Base-by-base conservation (phyloP, 768 basidiomycete species). In the Thelephora aurantiotincta region DNA sequence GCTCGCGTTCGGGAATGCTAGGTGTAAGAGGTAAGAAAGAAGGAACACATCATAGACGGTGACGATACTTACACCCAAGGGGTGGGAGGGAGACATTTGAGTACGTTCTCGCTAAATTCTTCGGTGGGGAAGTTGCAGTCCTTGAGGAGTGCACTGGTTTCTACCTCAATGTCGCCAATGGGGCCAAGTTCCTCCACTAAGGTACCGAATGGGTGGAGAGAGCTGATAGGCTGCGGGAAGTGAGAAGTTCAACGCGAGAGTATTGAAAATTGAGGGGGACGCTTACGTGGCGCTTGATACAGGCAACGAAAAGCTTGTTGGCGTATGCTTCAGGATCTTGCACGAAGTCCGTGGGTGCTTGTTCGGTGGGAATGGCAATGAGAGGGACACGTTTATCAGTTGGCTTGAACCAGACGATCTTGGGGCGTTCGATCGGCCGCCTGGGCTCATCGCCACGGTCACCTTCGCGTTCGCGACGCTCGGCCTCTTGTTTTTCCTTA, bases 401-500 rank as follows among this genome's bases (percentile, higher is more conserved):
- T 3, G 96, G 96, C 68, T 97, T 94, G 75, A 99, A 98, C 96
- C 96, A 99, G 42, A 99, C 93, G 54, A 99, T 99, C 73, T 97
- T 98, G 52, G 94, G 94, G 35, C 93, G 81, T 62, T 92, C 89
- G 38, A 84, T 79, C 1, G 80, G 78, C 41, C 83, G 81, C 56
- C 82, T 74, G 23, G 83, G 83, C 59, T 90, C 87, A 50, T 88
- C 85, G 37, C 79, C 84, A 51, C 80, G 80, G 59, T 93, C 91
- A 42, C 94, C 96, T 62, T 96, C 96, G 45, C 96, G 83, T 65
- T 98, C 96, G 48, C 92, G 82, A 34, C 96, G 79, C 63, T 99
- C 96, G 22, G 94, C 90, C 53, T 98, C 94, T 61, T 98, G 93
- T 63, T 97, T 97, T 69, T 97, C 94, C 63, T 97, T 97, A 26